Conservation (phyloP, 2,329 filamentous ascomycete species). For the Elsinoe perseae region DNA sequence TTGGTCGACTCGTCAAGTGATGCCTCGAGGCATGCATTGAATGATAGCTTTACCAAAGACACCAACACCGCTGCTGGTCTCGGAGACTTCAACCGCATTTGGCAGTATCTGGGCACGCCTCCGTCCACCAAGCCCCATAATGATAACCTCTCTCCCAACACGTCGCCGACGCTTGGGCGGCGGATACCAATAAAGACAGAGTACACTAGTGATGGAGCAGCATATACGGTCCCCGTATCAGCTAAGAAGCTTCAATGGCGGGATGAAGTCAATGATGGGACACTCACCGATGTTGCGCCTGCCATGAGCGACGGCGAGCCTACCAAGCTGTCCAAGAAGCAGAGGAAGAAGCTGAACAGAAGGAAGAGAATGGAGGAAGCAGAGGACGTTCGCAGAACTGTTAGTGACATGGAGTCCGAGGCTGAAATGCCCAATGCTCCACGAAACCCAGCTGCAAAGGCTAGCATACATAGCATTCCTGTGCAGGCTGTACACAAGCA, state of each 20-base stretch:
- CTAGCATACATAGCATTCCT: conserved; percentile 27
- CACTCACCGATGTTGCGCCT: conserved; percentile 19
- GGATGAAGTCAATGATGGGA: conserved; percentile 21
- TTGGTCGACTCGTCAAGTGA: not conserved
- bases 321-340: conserved; percentile 29
- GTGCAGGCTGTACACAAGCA: conserved; percentile 8
- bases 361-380: conserved; percentile 27
- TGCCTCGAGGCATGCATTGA: conserved; percentile 14
- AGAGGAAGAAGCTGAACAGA: conserved; percentile 31
- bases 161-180: conserved; percentile 20
- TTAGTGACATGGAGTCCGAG: conserved; percentile 31
- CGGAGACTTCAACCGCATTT: conserved; percentile 43
- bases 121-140: conserved; percentile 15
- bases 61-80: conserved; percentile 23
- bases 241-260: conserved; percentile 24
- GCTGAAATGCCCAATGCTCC: conserved; percentile 21
- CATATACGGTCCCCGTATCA: conserved; percentile 23
- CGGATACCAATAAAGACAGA: conserved; percentile 25
- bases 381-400: conserved; percentile 22
- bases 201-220: conserved; percentile 40
- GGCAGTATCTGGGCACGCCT: conserved; percentile 36
- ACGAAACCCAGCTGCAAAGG: conserved; percentile 31
- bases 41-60: conserved; percentile 19
- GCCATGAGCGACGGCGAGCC: conserved; percentile 16
- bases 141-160: conserved; percentile 17